These are phyloP conservation scores for Eucalyptus shirleyi DNA, from an alignment of 345 rosid genomes.

Conservation along the genomic window DNA sequence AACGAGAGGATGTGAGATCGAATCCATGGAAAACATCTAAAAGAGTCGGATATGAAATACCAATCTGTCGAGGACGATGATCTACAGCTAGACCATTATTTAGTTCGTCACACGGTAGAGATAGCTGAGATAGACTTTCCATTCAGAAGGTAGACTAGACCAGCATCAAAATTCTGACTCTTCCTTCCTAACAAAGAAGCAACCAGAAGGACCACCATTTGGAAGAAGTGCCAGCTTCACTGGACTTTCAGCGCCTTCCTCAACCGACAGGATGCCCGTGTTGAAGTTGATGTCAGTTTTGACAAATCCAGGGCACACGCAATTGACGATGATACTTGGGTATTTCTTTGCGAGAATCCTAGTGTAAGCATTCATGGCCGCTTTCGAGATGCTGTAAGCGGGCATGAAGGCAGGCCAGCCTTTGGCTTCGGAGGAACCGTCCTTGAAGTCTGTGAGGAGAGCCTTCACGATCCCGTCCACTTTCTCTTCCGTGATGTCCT, in stretches of 20 bases:
- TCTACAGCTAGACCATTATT: neutral
- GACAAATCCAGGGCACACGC: conserved; percentile 47
- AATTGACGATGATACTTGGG: conserved; percentile 15
- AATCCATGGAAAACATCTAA: neutral
- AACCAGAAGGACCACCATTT: conserved; percentile 30
- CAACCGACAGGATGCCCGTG: conserved; percentile 12
- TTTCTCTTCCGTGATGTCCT: neutral
- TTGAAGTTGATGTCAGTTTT: conserved; percentile 25
- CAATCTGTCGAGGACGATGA: neutral
- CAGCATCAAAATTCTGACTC: conserved; percentile 10
- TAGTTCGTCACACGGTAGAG: neutral
- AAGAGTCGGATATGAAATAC: neutral
- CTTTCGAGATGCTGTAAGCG: conserved; percentile 30
- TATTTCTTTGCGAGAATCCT: conserved; percentile 27
- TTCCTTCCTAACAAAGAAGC: conserved; percentile 17
- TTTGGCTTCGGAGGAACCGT: neutral
- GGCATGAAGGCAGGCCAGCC: conserved; percentile 1
- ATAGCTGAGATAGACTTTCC: neutral
- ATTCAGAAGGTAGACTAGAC: neutral
- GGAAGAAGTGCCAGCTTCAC: conserved; percentile 26
- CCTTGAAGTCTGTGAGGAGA: neutral
- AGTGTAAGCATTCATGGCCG: conserved; percentile 33
- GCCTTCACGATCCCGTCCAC: neutral
- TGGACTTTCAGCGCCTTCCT: conserved; percentile 34
- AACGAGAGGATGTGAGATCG: neutral